Conservation (phyloP, 345 rosid species). For the Pugionium cornutum region DNA sequence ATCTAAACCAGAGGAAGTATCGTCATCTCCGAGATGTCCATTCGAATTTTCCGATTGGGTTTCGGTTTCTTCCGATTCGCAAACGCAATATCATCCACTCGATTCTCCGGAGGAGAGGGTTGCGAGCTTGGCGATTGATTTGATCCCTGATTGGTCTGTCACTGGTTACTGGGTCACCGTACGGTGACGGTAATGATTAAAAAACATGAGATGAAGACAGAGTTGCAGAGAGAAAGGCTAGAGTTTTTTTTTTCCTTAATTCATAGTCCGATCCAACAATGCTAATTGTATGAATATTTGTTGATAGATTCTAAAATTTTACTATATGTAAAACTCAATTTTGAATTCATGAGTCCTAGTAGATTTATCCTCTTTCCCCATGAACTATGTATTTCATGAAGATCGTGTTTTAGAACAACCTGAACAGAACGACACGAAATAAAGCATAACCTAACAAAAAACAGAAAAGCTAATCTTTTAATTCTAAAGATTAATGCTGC, state of each 20-base stretch:
- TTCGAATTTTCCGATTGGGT: conserved; percentile 52
- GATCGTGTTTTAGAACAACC: conserved; percentile 2
- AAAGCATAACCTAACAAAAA: neutral
- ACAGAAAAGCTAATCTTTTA: neutral
- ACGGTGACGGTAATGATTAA: conserved; percentile 31
- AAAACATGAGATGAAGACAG: conserved; percentile 32
- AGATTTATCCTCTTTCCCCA: neutral
- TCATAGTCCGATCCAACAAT: conserved; percentile 35
- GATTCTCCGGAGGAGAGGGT: conserved; percentile 39
- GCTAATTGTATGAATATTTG: conserved; percentile 18
- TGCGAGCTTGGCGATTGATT: conserved; percentile 26
- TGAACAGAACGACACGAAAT: neutral
- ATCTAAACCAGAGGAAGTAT: conserved; percentile 23
- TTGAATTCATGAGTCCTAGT: neutral
- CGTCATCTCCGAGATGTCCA: conserved; percentile 52
- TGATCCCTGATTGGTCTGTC: conserved; percentile 47
- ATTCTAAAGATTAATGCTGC: too few relatives aligned
- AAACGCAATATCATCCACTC: conserved; percentile 7
- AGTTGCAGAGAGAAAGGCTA: conserved; percentile 16
- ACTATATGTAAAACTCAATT: neutral
- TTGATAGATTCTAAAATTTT: neutral
- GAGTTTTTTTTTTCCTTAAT: conserved; percentile 8
- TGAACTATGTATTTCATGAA: neutral
- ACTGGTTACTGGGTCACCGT: conserved; percentile 44
- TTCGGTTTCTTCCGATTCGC: conserved; percentile 33